phyloP scores from a whole-genome alignment of 352 stramenopile species.

The Globisporangium yorkense region DNA sequence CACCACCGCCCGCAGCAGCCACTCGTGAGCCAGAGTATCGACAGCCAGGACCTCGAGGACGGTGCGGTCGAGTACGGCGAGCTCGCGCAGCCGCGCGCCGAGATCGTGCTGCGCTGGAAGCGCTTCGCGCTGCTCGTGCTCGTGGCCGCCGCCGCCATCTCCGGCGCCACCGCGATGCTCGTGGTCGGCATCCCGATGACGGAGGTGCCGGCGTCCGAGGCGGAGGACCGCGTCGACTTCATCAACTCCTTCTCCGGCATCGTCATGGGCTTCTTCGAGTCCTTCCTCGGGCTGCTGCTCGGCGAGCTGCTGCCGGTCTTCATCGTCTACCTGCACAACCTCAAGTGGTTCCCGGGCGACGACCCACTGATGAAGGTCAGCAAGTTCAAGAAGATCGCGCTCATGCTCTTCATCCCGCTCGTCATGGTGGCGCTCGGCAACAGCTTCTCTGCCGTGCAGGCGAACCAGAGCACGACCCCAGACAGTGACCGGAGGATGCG shows the following conservation, averaged over 20 bases:
- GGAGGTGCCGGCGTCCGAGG: not conserved
- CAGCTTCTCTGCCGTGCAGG: conserved; percentile 46
- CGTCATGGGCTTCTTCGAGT: conserved; percentile 58
- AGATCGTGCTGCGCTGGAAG: conserved; percentile 60
- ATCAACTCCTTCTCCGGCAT: conserved; percentile 58
- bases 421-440: conserved; percentile 51
- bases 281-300: conserved; percentile 34
- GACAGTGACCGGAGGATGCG: conserved; percentile 14
- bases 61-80: no score
- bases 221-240: conserved; percentile 22
- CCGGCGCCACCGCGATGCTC: conserved; percentile 28
- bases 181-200: conserved; percentile 31
- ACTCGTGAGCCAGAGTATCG: no score
- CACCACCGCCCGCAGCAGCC: not conserved
- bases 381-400: conserved; percentile 53
- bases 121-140: conserved; percentile 44
- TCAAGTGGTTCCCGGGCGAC: conserved; percentile 45
- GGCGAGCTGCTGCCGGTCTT: conserved; percentile 53
- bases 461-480: conserved; percentile 36
- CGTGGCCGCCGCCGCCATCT: conserved; percentile 33
- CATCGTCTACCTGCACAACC: conserved; percentile 58
- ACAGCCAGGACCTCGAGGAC: no score
- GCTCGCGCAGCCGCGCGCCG: conserved; percentile 20
- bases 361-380: conserved; percentile 25
- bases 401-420: conserved; percentile 50